phyloP scores from a whole-genome alignment of 1,139 yeast species.

The Candida tropicalis region DNA sequence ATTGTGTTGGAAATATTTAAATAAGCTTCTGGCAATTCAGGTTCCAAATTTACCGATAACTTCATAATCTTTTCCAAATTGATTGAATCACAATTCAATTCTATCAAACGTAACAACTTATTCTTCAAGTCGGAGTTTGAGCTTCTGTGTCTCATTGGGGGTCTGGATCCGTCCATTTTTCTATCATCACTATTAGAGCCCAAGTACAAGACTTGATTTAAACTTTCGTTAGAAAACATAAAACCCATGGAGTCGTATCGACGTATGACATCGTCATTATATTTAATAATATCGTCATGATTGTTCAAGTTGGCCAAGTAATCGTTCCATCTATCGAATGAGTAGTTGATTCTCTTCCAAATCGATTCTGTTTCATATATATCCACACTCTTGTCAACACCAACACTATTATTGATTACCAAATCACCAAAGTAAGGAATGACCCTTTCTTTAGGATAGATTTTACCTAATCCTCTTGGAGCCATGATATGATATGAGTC shows the following conservation, averaged over 20 bases:
- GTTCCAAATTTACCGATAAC: constrained; percentile 40
- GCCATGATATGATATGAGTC: constrained; percentile 76
- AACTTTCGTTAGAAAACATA: constrained; percentile 48
- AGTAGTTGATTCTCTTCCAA: constrained; percentile 69
- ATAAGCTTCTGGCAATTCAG: constrained; percentile 45
- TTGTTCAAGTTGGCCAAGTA: constrained; percentile 50
- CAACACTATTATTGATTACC: constrained; percentile 32
- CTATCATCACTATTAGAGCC: constrained; percentile 38
- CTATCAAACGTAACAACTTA: constrained; percentile 34
- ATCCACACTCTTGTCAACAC: constrained; percentile 27
- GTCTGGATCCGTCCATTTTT: not conserved
- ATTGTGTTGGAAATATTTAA: constrained; percentile 20
- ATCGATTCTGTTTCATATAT: constrained; percentile 65
- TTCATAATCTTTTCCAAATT: constrained; percentile 43
- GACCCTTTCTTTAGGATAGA: constrained; percentile 75
- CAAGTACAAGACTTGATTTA: constrained; percentile 46
- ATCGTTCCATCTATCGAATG: constrained; percentile 82
- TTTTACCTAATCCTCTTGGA: constrained; percentile 83
- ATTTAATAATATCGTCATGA: constrained; percentile 40
- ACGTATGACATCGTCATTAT: constrained; percentile 46
- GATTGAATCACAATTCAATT: constrained; percentile 42
- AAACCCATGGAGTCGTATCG: constrained; percentile 50
- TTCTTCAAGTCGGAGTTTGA: constrained; percentile 20
- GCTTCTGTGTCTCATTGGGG: constrained; percentile 2
- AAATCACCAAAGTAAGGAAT: constrained; percentile 93